These are phyloP conservation scores for Solanum megistacrolobum DNA, from an alignment of 257 asterid genomes.

Conservation along the genomic window DNA sequence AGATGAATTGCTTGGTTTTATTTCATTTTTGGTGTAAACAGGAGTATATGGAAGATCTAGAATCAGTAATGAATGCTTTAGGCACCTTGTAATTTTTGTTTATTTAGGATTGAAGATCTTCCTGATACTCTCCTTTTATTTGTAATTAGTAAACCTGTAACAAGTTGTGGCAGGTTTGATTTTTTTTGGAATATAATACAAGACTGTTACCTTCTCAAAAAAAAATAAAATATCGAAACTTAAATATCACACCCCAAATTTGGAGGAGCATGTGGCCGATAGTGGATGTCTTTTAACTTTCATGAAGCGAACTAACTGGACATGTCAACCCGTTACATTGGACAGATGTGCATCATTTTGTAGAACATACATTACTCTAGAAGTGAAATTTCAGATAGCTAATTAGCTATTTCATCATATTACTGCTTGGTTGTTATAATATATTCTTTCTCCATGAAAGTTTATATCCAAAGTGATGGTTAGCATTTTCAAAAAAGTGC, in stretches of 20 bases:
- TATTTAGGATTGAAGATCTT: too few species aligned
- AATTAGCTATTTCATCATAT: background rate
- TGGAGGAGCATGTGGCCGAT: background rate
- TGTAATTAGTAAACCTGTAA: too few species aligned
- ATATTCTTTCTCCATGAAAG: background rate
- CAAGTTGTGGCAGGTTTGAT: too few species aligned
- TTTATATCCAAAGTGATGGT: background rate
- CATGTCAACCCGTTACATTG: background rate
- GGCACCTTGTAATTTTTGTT: too few species aligned
- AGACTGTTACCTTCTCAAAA: too few species aligned
- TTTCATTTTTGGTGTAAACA: too few species aligned
- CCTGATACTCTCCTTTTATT: too few species aligned
- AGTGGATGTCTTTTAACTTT: background rate
- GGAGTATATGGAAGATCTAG: too few species aligned
- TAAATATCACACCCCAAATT: background rate
- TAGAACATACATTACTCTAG: background rate
- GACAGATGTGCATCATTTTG: background rate
- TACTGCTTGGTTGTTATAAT: background rate
- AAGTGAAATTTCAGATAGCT: background rate
- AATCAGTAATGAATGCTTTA: too few species aligned
- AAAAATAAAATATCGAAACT: background rate
- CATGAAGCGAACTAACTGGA: background rate
- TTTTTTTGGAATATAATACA: too few species aligned
- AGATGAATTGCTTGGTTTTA: too few species aligned
- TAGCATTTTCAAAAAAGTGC: background rate